Conservation (phyloP, 441 rosid genomes). For the Macaranga tanarius region DNA sequence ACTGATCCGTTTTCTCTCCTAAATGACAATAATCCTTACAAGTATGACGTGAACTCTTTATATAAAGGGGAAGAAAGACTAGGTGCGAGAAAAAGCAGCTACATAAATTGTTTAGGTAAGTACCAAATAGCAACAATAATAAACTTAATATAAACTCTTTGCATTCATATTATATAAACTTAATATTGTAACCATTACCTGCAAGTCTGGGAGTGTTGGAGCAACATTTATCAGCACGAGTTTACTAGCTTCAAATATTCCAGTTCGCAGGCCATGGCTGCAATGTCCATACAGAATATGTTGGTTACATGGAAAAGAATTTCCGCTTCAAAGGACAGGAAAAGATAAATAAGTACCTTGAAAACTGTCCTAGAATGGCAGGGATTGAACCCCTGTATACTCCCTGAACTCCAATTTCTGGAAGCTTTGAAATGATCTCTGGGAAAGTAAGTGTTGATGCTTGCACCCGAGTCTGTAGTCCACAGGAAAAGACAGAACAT, state of each 20-base stretch:
- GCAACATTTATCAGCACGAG: constrained; percentile 82
- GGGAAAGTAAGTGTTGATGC: constrained; percentile 84
- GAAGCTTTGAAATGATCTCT: constrained; percentile 84
- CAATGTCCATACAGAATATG: constrained; percentile 24
- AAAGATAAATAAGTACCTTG: constrained; percentile 55
- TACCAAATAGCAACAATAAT: background rate
- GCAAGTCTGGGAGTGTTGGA: constrained; percentile 82
- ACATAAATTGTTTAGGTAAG: background rate
- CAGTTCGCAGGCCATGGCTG: constrained; percentile 97
- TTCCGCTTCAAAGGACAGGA: constrained; percentile 11
- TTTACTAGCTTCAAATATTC: constrained; percentile 88
- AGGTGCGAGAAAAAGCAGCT: background rate
- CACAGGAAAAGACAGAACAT: background rate
- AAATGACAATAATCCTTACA: background rate
- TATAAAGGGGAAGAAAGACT: background rate
- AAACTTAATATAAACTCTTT: too few species aligned
- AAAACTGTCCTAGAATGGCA: constrained; percentile 92
- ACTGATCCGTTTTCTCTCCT: background rate
- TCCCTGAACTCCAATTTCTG: constrained; percentile 86
- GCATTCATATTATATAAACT: background rate
- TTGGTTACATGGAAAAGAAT: constrained; percentile 18
- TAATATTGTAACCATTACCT: constrained; percentile 44
- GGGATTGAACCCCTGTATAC: constrained; percentile 92
- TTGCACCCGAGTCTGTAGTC: constrained; percentile 85
- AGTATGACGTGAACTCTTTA: background rate